Evolutionary conservation across 495 filamentous ascomycete genomes (phyloP).

Genomic region (Penicillium alfredii): DNA sequence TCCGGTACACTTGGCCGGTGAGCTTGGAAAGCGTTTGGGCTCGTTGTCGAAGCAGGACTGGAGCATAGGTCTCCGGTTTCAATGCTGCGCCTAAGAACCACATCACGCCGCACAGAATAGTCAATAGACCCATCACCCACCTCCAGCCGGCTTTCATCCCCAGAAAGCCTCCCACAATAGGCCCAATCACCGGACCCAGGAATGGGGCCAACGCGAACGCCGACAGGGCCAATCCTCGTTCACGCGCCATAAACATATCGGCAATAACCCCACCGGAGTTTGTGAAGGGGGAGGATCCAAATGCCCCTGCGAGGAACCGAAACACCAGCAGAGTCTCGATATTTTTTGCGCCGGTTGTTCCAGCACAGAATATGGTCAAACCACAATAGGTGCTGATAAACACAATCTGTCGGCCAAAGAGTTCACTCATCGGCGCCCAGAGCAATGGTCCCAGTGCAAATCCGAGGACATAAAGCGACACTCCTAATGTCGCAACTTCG

Average conservation of each 20-base stretch:
- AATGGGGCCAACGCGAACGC: slow-evolving; percentile 58
- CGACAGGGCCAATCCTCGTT: slow-evolving; percentile 55
- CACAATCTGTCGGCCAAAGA: slow-evolving; percentile 61
- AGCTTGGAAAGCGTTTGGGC: slow-evolving; percentile 41
- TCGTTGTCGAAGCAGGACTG: slow-evolving; percentile 45
- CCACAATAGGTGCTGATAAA: slow-evolving; percentile 58
- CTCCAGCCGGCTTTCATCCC: slow-evolving; percentile 50
- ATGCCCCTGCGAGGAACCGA: slow-evolving; percentile 67
- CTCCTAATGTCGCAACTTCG: slow-evolving; percentile 53
- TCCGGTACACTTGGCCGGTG: slow-evolving; percentile 46
- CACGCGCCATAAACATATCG: slow-evolving; percentile 55
- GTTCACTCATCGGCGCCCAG: slow-evolving; percentile 57
- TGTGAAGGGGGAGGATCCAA: slow-evolving; percentile 61
- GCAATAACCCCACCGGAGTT: slow-evolving; percentile 65
- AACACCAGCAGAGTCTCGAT: slow-evolving; percentile 57
- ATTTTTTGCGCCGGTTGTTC: slow-evolving; percentile 51
- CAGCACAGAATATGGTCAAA: slow-evolving; percentile 60
- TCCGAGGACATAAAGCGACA: slow-evolving; percentile 68
- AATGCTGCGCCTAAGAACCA: slow-evolving; percentile 43
- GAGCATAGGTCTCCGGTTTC: slow-evolving; percentile 51
- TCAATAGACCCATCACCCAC: slow-evolving; percentile 54
- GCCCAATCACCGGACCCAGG: slow-evolving; percentile 54
- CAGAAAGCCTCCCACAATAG: slow-evolving; percentile 51
- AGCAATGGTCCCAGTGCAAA: slow-evolving; percentile 53
- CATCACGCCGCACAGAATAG: slow-evolving; percentile 37